These are phyloP conservation scores for Solanum aculeatissimum DNA, from an alignment of 305 asterid genomes.

Conservation along the genomic window DNA sequence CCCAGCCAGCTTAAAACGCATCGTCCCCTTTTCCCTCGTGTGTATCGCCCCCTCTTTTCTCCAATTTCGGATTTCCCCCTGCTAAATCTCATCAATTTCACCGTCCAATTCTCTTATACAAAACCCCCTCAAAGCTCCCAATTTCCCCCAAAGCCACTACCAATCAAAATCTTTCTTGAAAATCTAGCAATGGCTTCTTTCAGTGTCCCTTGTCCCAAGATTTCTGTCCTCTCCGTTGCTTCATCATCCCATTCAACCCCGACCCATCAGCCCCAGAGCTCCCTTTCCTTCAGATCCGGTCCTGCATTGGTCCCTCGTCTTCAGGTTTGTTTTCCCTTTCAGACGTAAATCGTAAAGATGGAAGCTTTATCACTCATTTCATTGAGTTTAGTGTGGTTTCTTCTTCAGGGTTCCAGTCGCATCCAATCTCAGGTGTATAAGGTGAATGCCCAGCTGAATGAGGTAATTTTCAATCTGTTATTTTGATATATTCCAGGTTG, in stretches of 20 bases:
- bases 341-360: background rate
- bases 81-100: background rate
- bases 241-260: background rate
- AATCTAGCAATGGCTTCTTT: conserved; percentile 4
- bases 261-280: background rate
- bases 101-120: background rate
- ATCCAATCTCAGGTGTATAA: background rate
- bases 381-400: background rate
- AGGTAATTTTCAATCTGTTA: background rate
- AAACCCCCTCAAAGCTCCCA: background rate
- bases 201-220: conserved; percentile 2
- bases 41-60: background rate
- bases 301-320: conserved; percentile 5
- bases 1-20: background rate
- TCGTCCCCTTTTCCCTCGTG: background rate
- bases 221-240: background rate
- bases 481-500: too few relatives aligned
- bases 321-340: conserved; percentile 2
- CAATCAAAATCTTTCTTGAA: background rate
- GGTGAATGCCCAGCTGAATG: conserved; percentile 2
- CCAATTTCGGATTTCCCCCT: background rate
- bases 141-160: background rate
- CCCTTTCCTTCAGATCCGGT: conserved; percentile 6
- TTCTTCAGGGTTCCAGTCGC: background rate
- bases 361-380: background rate